Evolutionary conservation across 495 filamentous ascomycete genomes (phyloP), one percentile per base, ranked within the genome.

Genomic region (Aspergillus avenaceus): DNA sequence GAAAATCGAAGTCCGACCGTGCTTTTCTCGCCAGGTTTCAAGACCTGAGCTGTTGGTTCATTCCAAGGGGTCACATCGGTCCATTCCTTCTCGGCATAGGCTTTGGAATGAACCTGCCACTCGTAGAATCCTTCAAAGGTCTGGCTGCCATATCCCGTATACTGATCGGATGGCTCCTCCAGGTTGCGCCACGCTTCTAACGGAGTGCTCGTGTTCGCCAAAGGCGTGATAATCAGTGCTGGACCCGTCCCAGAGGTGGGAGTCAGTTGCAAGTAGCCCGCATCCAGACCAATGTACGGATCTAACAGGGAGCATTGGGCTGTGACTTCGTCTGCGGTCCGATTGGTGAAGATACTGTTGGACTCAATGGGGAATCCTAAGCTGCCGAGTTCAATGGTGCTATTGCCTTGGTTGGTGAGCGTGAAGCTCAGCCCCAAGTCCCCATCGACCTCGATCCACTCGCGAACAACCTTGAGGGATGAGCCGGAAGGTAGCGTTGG

Each of bases 281-380:
- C 77, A 44, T 76, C 64, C 55, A 79, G 64, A 13, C 76, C 77
- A 38, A 81, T 69, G 47, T 76, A 78, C 2, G 77, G 77, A 45
- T 81, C 77, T 0, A 67, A 58, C 8, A 78, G 61, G 0, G 65
- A 72, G 56, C 73, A 78, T 23, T 66, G 58, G 0, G 54, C 56
- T 34, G 69, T 64, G 22, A 67, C 75, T 5, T 74, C 65, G 8
- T 52, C 59, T 1, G 73, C 67, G 1, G 63, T 60, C 8, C 74
- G 68, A 37, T 67, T 69, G n/a, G 70, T 76, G 55, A 81, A 81
- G 49, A 80, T 78, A 56, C 72, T 81, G 58, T 80, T 80, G 64
- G 78, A 76, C 56, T 77, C 74, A 37, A 74, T 66, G 0, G 78
- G 77, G 42, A 80, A 72, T 0, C 78, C 78, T 2, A 81, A 60